phyloP scores from a whole-genome alignment of 2,329 filamentous ascomycete species.

The Alternaria angustiovoidea region DNA sequence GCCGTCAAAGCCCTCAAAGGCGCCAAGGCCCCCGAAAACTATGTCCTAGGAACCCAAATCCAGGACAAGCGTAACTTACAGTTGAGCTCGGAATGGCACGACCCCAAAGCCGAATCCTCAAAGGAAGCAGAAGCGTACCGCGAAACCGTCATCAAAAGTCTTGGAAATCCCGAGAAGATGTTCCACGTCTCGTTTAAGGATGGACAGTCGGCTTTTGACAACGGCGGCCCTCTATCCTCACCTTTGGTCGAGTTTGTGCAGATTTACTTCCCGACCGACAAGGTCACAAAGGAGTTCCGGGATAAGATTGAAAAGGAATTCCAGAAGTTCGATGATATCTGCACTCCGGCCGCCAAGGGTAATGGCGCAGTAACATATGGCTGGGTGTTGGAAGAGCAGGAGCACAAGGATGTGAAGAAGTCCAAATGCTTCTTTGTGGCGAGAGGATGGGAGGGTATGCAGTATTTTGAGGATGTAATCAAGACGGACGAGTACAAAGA shows the following conservation, averaged over 20 bases:
- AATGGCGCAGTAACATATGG: constrained; percentile 2
- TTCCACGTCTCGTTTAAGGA: neutral
- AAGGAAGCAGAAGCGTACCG: neutral
- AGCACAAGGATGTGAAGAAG: constrained; percentile 5
- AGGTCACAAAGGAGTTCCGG: neutral
- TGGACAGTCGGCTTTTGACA: neutral
- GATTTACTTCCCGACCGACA: neutral
- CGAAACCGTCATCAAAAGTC: neutral
- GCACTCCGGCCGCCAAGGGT: neutral
- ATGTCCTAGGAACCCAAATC: constrained; percentile 3
- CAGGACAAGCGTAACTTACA: constrained; percentile 3
- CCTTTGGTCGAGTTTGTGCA: constrained; percentile 14
- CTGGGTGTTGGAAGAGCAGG: constrained; percentile 12
- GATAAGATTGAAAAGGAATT: neutral
- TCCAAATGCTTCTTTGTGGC: constrained; percentile 8
- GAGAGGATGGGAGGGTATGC: constrained; percentile 14
- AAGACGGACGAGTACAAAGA: constrained; percentile 1
- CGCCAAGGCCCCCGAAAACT: constrained; percentile 10
- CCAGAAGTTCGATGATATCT: neutral
- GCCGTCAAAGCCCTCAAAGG: constrained; percentile 10
- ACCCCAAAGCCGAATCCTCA: neutral
- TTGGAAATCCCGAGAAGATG: constrained; percentile 3
- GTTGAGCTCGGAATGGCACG: constrained; percentile 12
- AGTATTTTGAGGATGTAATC: constrained; percentile 6
- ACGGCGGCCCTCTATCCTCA: neutral